These are phyloP conservation scores for Theobroma cacao DNA, from an alignment of 345 rosid genomes.

Conservation along the genomic window DNA sequence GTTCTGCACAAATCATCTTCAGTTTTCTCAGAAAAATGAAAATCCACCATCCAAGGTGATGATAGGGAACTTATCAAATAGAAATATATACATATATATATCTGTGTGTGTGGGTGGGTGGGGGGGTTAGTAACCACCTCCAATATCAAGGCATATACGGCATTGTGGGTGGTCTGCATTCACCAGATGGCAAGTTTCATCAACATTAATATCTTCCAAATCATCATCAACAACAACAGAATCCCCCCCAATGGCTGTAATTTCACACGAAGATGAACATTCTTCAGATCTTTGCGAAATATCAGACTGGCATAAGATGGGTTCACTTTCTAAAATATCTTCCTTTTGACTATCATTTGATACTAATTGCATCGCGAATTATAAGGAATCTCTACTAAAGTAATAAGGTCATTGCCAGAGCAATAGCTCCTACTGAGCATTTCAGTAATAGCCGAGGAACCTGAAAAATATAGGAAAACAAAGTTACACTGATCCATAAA, in stretches of 20 bases:
- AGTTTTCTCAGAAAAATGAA: conserved; percentile 5
- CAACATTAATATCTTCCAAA: conserved; percentile 47
- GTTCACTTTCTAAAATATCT: conserved; percentile 63
- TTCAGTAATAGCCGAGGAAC: conserved; percentile 24
- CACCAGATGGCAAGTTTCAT: conserved; percentile 67
- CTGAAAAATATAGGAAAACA: not conserved
- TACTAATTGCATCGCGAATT: conserved; percentile 77
- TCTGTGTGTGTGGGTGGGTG: no score
- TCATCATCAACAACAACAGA: conserved; percentile 41
- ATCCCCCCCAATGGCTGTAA: conserved; percentile 51
- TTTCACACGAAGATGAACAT: conserved; percentile 60
- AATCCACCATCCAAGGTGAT: conserved; percentile 10
- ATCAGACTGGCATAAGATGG: conserved; percentile 48
- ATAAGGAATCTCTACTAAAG: conserved; percentile 21
- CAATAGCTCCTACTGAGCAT: conserved; percentile 26
- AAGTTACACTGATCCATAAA: not conserved
- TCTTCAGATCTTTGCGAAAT: conserved; percentile 42
- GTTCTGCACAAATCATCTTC: not conserved
- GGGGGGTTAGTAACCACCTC: conserved; percentile 65
- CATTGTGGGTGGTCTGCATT: conserved; percentile 79
- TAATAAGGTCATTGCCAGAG: conserved; percentile 23
- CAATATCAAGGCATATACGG: conserved; percentile 93
- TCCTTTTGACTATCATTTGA: conserved; percentile 59
- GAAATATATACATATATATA: conserved; percentile 14
- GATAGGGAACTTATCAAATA: conserved; percentile 14